Evolutionary conservation across 345 rosid species (phyloP), one percentile per base, ranked within the genome.

Genomic region (Theobroma cacao): DNA sequence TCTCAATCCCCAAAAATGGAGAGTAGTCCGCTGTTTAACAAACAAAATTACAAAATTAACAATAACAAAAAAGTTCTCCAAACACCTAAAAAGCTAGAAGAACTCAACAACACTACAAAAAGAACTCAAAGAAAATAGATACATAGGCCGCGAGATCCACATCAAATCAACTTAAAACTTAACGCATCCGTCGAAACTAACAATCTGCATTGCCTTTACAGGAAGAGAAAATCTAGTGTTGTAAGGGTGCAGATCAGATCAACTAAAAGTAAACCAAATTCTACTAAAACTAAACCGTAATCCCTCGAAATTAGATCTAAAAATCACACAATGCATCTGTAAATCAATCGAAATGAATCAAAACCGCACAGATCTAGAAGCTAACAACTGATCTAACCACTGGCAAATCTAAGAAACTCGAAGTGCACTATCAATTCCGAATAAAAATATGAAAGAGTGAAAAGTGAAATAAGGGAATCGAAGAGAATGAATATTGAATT

Each of bases 1-100:
- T 96, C 90, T 96, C 99, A 30, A 96, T 92, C 69, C 99, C 99
- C 81, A 90, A 43, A 82, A 94, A 96, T 0, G 99, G 99, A 76
- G 98, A 94, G 87, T 88, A 96, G 65, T 96, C 99, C 40, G 90
- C 98, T 91, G 86, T 81, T 75, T 75, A 33, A 71, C 36, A 80
- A 68, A 55, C 63, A 72, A 61, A 68, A 43, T 76, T 48, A 40
- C 74, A 70, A 38, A 64, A 24, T 53, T 38, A 59, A 31, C 34
- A 74, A 58, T 11, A 7, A n/a, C n/a, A 31, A 52, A 28, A 2
- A 14, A 47, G 11, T 62, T 67, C 59, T 34, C 22, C 45, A 26
- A 26, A 17, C n/a, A 53, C 70, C 31, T 0, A 47, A 30, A 47
- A 64, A 63, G 56, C 41, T 47, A 60, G 33, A 69, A 48, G 17